phyloP scores from a whole-genome alignment of 106 monocot species.

The Vanilla planifolia region DNA sequence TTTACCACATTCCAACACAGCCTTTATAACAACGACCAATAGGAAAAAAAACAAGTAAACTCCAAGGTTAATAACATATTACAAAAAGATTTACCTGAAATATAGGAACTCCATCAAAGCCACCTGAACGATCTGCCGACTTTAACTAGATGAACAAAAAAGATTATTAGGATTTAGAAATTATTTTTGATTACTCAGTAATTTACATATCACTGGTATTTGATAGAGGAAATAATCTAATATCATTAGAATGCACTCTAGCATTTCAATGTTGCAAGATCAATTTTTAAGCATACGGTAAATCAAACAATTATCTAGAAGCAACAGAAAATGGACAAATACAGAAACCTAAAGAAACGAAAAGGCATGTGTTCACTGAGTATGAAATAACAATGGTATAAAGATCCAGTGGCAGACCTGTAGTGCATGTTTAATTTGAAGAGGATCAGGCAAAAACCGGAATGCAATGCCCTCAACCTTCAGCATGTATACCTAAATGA shows the following conservation, averaged over 20 bases:
- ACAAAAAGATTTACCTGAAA: conserved; percentile 61
- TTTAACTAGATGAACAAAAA: conserved; percentile 53
- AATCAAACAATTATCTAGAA: neutral
- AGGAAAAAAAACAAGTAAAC: neutral
- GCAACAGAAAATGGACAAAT: neutral
- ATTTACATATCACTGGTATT: too few relatives aligned
- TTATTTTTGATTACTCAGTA: neutral
- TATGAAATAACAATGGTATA: neutral
- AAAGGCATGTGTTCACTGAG: neutral
- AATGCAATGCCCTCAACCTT: conserved; percentile 99
- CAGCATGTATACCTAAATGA: conserved; percentile 88
- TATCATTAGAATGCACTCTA: neutral
- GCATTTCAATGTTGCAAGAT: neutral
- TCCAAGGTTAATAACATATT: neutral
- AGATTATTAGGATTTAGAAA: conserved; percentile 2
- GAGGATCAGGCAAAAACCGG: conserved; percentile 93
- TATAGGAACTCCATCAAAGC: conserved; percentile 99
- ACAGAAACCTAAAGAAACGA: neutral
- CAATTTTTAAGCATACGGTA: neutral
- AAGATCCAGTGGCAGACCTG: conserved; percentile 39
- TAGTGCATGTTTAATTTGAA: conserved; percentile 92
- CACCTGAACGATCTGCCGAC: conserved; percentile 43
- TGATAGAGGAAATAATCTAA: neutral
- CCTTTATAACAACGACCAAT: neutral
- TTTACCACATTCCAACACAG: neutral